phyloP scores from a whole-genome alignment of 2,329 filamentous ascomycete species.

The Phyllosticta paracitricarpa region DNA sequence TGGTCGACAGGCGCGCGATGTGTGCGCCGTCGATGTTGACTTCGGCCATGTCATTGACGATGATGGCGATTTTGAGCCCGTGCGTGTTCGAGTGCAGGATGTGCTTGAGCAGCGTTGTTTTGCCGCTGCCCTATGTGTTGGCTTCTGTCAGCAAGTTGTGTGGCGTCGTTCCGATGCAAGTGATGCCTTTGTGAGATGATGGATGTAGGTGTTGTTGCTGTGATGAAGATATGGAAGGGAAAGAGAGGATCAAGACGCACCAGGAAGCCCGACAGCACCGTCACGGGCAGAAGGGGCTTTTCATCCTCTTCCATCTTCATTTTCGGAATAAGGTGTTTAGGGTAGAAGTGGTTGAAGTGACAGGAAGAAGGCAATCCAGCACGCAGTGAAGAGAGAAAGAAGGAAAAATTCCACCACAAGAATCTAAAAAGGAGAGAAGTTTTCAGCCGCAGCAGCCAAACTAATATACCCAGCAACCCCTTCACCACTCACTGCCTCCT shows the following conservation, averaged over 20 bases:
- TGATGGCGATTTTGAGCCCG: conserved; percentile 58
- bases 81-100: conserved; percentile 56
- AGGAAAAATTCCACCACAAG: too few species aligned
- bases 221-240: background rate
- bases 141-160: background rate
- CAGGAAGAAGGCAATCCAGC: background rate
- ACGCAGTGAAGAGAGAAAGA: background rate
- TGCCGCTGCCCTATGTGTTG: conserved; percentile 50
- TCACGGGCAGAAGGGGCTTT: conserved; percentile 43
- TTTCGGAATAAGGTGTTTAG: background rate
- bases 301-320: background rate
- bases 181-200: too few species aligned
- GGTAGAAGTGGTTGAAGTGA: background rate
- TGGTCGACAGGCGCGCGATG: conserved; percentile 40
- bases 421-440: too few species aligned
- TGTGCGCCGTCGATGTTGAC: conserved; percentile 57
- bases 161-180: too few species aligned
- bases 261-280: conserved; percentile 51
- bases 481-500: too few species aligned
- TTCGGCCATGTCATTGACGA: conserved; percentile 58
- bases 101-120: conserved; percentile 60
- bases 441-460: too few species aligned
- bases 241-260: conserved; percentile 22
- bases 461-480: too few species aligned
- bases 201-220: background rate